A percentile compares a stretch with the other conserved stretches of the same genome.
phyloP scores from a whole-genome alignment of 2,329 filamentous ascomycete genomes.

The Dothistroma septosporum region DNA sequence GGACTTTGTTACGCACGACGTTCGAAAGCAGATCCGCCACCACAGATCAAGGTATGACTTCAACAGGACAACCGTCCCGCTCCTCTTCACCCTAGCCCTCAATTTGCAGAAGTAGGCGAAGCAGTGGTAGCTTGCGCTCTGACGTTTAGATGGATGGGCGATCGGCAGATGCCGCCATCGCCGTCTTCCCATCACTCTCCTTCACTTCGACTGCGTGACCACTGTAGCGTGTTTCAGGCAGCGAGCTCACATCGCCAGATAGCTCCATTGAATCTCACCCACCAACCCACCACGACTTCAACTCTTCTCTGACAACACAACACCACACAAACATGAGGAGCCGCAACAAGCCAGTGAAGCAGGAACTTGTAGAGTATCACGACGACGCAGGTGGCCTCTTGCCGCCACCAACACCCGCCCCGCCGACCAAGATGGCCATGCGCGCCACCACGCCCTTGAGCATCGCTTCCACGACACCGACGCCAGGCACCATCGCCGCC shows the following conservation, averaged over 20 bases:
- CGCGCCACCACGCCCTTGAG: not conserved
- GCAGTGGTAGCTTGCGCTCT: not conserved
- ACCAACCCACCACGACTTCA: not conserved
- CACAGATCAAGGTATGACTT: not conserved
- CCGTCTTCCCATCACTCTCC: not conserved
- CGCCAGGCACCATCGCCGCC: not conserved
- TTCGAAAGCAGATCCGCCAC: not conserved
- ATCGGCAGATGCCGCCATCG: not conserved
- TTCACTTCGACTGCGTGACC: not conserved
- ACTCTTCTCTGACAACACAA: not conserved
- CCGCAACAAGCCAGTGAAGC: not conserved
- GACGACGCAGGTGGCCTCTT: not conserved
- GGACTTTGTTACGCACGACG: slow-evolving; percentile 2
- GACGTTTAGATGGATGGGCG: not conserved
- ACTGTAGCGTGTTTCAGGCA: not conserved
- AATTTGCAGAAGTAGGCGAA: not conserved
- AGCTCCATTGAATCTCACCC: not conserved
- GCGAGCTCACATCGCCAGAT: not conserved
- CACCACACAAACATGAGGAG: not conserved
- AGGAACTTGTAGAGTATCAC: not conserved
- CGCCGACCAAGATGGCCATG: not conserved
- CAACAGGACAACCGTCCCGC: not conserved
- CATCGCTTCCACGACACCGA: not conserved
- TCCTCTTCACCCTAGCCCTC: not conserved
- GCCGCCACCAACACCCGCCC: not conserved